A percentile compares a stretch with the other conserved stretches of the same genome.
phyloP scores from a whole-genome alignment of 176 grass and related monocot genomes.

The Musa beccarii region DNA sequence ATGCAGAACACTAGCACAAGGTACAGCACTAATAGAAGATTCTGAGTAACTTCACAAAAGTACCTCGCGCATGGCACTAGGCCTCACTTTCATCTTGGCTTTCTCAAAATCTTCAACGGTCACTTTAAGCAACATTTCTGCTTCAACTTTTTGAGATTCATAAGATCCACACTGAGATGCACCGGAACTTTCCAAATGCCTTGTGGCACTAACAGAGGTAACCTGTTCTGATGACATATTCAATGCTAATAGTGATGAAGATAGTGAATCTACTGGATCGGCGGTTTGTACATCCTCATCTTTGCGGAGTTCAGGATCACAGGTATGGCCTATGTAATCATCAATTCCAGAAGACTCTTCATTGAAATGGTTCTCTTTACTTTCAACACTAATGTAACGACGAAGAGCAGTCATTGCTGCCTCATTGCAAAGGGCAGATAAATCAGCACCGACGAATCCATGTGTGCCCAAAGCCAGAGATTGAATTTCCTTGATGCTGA shows the following conservation, averaged over 20 bases:
- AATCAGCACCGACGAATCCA: constrained; percentile 97
- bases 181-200: constrained; percentile 13
- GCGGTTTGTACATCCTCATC: constrained; percentile 2
- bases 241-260: constrained; percentile 51
- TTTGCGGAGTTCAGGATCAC: constrained; percentile 14
- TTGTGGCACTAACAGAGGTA: constrained; percentile 6
- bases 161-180: not conserved
- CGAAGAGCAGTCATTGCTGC: constrained; percentile 61
- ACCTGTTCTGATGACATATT: constrained; percentile 31
- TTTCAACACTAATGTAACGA: constrained; percentile 40
- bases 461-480: constrained; percentile 54
- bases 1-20: not conserved
- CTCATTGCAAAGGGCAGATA: constrained; percentile 82
- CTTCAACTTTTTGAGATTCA: constrained; percentile 11
- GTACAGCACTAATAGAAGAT: not conserved
- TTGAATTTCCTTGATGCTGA: constrained; percentile 32
- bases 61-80: constrained; percentile 98
- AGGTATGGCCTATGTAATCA: constrained; percentile 4
- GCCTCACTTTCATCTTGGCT: constrained; percentile 83
- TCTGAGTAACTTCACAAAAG: not conserved
- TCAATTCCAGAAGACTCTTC: constrained; percentile 15
- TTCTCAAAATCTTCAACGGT: constrained; percentile 61
- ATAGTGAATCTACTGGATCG: constrained; percentile 32
- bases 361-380: constrained; percentile 10
- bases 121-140: constrained; percentile 34